Conservation (phyloP, 164 flowering plant species). For the Saururus chinensis region DNA sequence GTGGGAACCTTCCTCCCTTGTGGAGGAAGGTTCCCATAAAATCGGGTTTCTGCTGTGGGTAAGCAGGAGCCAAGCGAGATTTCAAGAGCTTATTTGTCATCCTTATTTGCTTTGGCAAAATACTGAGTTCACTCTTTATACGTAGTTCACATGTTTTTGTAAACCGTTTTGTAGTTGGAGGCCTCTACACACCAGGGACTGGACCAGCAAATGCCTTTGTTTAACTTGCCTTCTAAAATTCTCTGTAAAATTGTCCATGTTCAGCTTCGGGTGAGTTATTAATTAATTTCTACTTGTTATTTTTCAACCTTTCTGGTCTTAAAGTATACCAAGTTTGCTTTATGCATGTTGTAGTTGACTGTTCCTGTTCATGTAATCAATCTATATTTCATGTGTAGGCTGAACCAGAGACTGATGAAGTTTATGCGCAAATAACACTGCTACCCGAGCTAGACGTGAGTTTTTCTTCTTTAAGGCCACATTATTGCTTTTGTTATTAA, state of each 20-base stretch:
- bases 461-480: not conserved
- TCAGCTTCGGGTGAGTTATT: conserved; percentile 55
- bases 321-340: not conserved
- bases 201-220: conserved; percentile 80
- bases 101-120: not conserved
- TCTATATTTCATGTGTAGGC: conserved; percentile 17
- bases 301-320: not conserved
- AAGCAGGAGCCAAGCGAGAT: too few species aligned
- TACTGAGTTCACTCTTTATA: not conserved
- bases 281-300: not conserved
- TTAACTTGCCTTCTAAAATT: conserved; percentile 77
- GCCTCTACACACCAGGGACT: conserved; percentile 71
- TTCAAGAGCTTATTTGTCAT: too few species aligned
- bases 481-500: not conserved
- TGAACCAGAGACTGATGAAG: conserved; percentile 32
- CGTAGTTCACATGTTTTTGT: not conserved
- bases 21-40: too few species aligned
- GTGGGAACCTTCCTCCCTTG: too few species aligned
- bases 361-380: too few species aligned
- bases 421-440: conserved; percentile 31
- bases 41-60: too few species aligned
- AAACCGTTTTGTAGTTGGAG: conserved; percentile 52
- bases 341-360: not conserved
- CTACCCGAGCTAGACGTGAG: conserved; percentile 28
- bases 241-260: conserved; percentile 81